A percentile compares a stretch with the other conserved stretches of the same genome.
These are phyloP conservation scores for Poa annua DNA, from an alignment of 176 grass and related monocot genomes.

Conservation along the genomic window DNA sequence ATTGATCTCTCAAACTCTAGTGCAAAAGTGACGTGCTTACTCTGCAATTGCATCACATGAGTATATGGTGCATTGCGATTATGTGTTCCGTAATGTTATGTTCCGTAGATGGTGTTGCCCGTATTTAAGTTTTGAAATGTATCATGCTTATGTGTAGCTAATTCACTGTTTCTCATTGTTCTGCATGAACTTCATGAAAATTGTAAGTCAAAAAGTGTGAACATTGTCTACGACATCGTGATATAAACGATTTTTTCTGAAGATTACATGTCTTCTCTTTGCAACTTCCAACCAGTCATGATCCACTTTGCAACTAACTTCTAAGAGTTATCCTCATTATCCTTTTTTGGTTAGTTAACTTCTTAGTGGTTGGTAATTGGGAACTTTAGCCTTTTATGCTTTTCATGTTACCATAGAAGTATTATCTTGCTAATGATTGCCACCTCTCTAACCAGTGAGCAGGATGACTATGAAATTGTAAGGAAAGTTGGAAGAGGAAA, in stretches of 20 bases:
- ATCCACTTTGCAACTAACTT: not conserved
- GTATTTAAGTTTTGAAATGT: slow-evolving; percentile 2
- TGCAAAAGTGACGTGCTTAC: not conserved
- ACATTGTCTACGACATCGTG: not conserved
- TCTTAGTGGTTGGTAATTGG: not conserved
- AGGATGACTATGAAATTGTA: slow-evolving; percentile 96
- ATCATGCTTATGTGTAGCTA: not conserved
- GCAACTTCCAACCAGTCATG: not conserved
- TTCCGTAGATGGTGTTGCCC: not conserved
- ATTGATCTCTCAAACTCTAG: not conserved
- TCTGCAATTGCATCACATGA: not conserved
- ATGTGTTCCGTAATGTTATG: slow-evolving; percentile 3
- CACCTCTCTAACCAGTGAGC: slow-evolving; percentile 65
- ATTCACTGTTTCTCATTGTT: not conserved
- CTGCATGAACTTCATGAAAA: not conserved
- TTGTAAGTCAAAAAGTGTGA: not conserved
- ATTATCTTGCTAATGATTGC: slow-evolving; percentile 30
- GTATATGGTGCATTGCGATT: not conserved
- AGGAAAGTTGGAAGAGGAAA: slow-evolving; percentile 97
- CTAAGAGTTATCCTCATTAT: not conserved
- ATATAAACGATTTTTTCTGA: not conserved
- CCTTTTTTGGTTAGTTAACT: slow-evolving; percentile 7
- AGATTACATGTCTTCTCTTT: not conserved
- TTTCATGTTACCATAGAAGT: slow-evolving; percentile 5
- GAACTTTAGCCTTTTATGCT: slow-evolving; percentile 2